Evolutionary conservation across 75 land plant species (phyloP), one percentile per base, ranked within the genome.

Genomic region (Sequoia sempervirens): DNA sequence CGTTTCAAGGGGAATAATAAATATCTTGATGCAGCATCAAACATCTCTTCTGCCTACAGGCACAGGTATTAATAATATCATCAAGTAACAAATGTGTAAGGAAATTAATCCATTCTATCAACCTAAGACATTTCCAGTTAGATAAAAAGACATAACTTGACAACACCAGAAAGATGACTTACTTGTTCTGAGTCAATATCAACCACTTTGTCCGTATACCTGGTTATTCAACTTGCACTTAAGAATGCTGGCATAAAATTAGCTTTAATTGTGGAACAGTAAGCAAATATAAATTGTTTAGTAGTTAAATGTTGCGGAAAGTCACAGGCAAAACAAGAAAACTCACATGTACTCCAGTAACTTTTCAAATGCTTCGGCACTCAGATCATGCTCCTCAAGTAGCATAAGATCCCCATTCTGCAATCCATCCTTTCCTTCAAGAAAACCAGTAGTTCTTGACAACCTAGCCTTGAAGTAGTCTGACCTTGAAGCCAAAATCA

Each of bases 1-100:
- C 95, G 98, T 89, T 95, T 97, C 70, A 97, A 88, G 43, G 99
- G 92, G 83, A 95, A 97, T 61, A 97, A 86, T 54, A 97, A 82
- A 78, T 97, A 97, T 89, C 99, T 89, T 18, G 99, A 97, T 82
- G 99, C 96, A 88, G 93, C 98, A 95, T 97, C 99, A 80, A 97
- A 91, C 81, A 97, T 91, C 84, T 95, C 99, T 78, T 95, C 98
- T 52, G 93, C 99, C 98, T 97, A 85, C 52, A 76, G 79, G 38
- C 18, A 41, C 81, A 41, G 2, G 37, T 56, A 43, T 80, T 30
- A 46, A 73, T 46, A 28, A 75, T 40, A n/a, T 58, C 20, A 36
- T 30, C 18, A 32, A 34, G 37, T 40, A 40, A 26, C 14, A n/a
- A 52, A 38, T 47, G 7, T 80, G 58, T 17, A 46, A 14, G 68